phyloP scores from a whole-genome alignment of 768 basidiomycete genomes.

The Pilatotrama ljubarskyi region DNA sequence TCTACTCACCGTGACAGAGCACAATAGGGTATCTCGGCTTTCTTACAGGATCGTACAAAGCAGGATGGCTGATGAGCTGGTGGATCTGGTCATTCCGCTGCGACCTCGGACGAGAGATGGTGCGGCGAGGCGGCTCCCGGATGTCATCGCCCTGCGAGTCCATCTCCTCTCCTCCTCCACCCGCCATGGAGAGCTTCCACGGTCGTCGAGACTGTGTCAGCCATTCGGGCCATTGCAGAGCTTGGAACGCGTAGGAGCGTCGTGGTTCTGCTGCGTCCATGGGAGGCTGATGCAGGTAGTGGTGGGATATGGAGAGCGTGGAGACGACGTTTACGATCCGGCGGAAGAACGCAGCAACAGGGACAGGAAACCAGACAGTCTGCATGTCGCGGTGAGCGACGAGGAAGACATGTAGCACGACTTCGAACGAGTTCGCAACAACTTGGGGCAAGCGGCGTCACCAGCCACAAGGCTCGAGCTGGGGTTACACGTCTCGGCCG shows the following conservation, averaged over 20 bases:
- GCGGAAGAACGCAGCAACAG: constrained; percentile 60
- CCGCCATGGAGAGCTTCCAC: background rate
- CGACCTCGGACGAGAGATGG: constrained; percentile 37
- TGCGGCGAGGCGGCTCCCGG: background rate
- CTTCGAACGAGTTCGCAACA: constrained; percentile 6
- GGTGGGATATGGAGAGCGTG: constrained; percentile 66
- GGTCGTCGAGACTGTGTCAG: background rate
- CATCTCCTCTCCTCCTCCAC: background rate
- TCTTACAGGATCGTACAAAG: constrained; percentile 74
- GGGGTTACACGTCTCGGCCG: background rate
- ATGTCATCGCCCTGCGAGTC: background rate
- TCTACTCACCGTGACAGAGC: constrained; percentile 84
- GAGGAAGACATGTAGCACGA: constrained; percentile 23
- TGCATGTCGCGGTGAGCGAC: constrained; percentile 37
- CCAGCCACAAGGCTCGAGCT: background rate
- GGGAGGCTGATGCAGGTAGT: constrained; percentile 47
- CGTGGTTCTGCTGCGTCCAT: constrained; percentile 7
- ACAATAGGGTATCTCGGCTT: constrained; percentile 88
- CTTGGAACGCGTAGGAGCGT: constrained; percentile 9
- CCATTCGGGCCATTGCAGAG: constrained; percentile 21
- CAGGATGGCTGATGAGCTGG: constrained; percentile 71
- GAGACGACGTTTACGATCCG: constrained; percentile 70
- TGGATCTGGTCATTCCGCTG: constrained; percentile 44
- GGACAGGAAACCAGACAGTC: constrained; percentile 52
- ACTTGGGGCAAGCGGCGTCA: constrained; percentile 1